Conservation (phyloP, 148 eudicot genomes). For the Heliosperma pusillum region DNA sequence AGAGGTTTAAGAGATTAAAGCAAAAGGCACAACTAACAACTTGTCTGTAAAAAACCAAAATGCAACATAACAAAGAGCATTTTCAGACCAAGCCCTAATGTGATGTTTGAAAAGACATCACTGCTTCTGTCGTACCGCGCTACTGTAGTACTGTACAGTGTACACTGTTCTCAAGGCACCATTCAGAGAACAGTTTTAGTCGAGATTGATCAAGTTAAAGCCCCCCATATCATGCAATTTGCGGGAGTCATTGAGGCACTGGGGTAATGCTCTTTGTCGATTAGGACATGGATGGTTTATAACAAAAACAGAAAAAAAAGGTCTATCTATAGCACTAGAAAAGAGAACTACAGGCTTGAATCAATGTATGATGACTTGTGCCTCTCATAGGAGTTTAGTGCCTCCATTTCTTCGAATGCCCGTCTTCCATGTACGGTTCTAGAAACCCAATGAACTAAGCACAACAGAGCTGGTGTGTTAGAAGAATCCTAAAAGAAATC, state of each 20-base stretch:
- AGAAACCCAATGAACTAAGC: constrained; percentile 85
- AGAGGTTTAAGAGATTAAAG: not conserved
- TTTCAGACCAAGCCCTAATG: not conserved
- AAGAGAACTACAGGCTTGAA: too few species aligned
- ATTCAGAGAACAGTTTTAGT: not conserved
- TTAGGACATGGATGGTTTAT: too few species aligned
- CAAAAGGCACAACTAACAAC: constrained; percentile 14
- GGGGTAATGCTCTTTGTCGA: too few species aligned
- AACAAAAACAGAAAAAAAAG: too few species aligned
- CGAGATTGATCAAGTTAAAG: not conserved
- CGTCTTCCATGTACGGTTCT: constrained; percentile 74
- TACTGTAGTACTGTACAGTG: not conserved
- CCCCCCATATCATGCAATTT: too few species aligned
- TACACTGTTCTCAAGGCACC: not conserved
- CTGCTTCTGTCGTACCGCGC: not conserved
- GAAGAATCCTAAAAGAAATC: not conserved
- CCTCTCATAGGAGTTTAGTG: constrained; percentile 25
- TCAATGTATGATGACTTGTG: too few species aligned
- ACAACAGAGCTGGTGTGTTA: constrained; percentile 1
- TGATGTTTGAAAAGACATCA: constrained; percentile 5
- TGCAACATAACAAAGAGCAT: constrained; percentile 11
- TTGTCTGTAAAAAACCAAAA: constrained; percentile 9
- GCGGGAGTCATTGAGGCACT: too few species aligned
- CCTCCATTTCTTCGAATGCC: constrained; percentile 61
- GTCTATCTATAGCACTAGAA: too few species aligned